Conservation (phyloP, 306 rosid species). For the Vigna hirtella region DNA sequence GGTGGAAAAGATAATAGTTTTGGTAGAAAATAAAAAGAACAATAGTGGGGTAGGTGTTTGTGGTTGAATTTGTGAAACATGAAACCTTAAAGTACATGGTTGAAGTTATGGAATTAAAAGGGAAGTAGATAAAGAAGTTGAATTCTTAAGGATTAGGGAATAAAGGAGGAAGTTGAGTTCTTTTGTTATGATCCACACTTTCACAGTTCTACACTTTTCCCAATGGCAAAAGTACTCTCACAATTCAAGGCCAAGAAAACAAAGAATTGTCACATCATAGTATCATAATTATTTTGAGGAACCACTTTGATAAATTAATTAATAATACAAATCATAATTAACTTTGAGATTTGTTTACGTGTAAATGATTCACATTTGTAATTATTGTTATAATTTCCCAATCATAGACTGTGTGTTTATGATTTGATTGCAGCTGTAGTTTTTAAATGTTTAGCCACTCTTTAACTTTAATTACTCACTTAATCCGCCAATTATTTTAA, state of each 20-base stretch:
- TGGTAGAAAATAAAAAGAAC: slow-evolving; percentile 22
- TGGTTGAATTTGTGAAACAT: slow-evolving; percentile 32
- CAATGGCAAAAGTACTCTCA: background rate
- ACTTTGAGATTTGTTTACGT: background rate
- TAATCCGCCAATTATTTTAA: background rate
- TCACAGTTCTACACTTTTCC: background rate
- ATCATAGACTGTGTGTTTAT: background rate
- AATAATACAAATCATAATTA: background rate
- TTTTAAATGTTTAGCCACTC: background rate
- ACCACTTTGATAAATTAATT: background rate
- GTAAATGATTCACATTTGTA: background rate
- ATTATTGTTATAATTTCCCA: background rate
- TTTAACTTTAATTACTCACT: background rate
- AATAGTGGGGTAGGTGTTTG: slow-evolving; percentile 27
- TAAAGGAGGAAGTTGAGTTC: background rate
- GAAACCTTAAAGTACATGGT: background rate
- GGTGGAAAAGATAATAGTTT: slow-evolving; percentile 20
- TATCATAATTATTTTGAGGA: background rate
- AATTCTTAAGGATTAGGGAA: background rate
- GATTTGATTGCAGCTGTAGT: background rate
- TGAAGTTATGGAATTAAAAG: background rate
- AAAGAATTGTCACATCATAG: background rate
- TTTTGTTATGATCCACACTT: slow-evolving; percentile 1
- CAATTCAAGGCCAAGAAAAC: background rate
- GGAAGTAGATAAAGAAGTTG: slow-evolving; percentile 7